phyloP scores from a whole-genome alignment of 176 grass and related monocot genomes.

The Thinopyrum elongatum region DNA sequence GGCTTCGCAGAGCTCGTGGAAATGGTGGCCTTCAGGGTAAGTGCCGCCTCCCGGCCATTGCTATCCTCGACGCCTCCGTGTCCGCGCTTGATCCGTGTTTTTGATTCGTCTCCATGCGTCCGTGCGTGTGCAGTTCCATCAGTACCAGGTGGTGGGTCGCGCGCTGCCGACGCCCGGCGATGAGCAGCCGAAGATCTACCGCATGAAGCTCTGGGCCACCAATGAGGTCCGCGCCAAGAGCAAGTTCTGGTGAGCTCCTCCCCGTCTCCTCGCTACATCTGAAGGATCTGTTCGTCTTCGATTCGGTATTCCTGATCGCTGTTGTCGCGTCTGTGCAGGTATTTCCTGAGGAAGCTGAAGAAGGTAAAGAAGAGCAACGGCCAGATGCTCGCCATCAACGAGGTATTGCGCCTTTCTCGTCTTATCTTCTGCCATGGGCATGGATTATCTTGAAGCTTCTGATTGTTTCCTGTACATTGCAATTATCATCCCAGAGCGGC shows the following conservation, averaged over 20 bases:
- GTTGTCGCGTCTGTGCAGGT: constrained; percentile 27
- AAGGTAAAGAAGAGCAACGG: constrained; percentile 95
- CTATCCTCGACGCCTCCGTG: no score
- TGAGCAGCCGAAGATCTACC: constrained; percentile 87
- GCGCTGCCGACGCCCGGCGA: constrained; percentile 62
- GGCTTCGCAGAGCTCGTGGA: constrained; percentile 15
- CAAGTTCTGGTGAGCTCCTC: constrained; percentile 61
- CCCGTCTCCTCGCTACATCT: not conserved
- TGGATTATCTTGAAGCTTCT: not conserved
- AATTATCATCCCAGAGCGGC: not conserved
- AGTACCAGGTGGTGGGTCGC: constrained; percentile 84
- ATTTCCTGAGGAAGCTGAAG: constrained; percentile 88
- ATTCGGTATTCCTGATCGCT: not conserved
- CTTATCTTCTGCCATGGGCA: not conserved
- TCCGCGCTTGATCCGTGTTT: not conserved
- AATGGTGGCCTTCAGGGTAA: constrained; percentile 68
- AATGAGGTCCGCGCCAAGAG: constrained; percentile 86
- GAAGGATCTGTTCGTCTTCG: not conserved
- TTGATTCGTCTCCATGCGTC: not conserved
- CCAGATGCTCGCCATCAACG: constrained; percentile 75
- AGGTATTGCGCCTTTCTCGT: constrained; percentile 29
- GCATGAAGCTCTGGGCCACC: constrained; percentile 89
- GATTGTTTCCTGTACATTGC: not conserved
- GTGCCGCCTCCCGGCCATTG: not conserved
- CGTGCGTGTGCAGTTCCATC: constrained; percentile 62